phyloP scores from a whole-genome alignment of 257 asterid genomes.

The Petunia secreta region DNA sequence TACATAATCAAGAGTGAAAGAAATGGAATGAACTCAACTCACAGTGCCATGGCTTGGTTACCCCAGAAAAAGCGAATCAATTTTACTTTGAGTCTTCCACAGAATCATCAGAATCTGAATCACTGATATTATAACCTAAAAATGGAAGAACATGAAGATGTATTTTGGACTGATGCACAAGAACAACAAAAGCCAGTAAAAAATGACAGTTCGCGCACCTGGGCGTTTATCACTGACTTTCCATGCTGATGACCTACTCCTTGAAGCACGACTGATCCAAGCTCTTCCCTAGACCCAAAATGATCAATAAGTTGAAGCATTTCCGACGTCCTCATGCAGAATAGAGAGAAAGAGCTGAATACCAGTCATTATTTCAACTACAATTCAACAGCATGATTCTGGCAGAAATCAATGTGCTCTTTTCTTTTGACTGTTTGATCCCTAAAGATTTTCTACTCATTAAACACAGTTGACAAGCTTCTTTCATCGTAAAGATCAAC shows the following conservation, averaged over 20 bases:
- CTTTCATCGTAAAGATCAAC: no score
- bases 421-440: no score
- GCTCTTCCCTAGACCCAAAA: constrained; percentile 60
- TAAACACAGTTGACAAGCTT: no score
- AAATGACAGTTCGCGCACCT: constrained; percentile 44
- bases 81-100: constrained; percentile 47
- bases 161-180: no score
- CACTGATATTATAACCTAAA: constrained; percentile 79
- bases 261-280: constrained; percentile 76
- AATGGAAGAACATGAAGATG: constrained; percentile 6
- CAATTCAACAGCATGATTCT: no score
- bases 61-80: constrained; percentile 21
- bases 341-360: no score
- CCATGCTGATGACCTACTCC: constrained; percentile 67
- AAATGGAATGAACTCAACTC: constrained; percentile 37
- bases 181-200: not conserved
- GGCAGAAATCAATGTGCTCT: no score
- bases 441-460: no score
- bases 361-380: no score
- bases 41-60: constrained; percentile 34
- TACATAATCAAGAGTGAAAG: not conserved
- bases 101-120: constrained; percentile 79
- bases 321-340: no score
- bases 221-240: constrained; percentile 87
- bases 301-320: not conserved